Conservation (phyloP, 805 yeast genomes). For the Naumovozyma castellii region DNA sequence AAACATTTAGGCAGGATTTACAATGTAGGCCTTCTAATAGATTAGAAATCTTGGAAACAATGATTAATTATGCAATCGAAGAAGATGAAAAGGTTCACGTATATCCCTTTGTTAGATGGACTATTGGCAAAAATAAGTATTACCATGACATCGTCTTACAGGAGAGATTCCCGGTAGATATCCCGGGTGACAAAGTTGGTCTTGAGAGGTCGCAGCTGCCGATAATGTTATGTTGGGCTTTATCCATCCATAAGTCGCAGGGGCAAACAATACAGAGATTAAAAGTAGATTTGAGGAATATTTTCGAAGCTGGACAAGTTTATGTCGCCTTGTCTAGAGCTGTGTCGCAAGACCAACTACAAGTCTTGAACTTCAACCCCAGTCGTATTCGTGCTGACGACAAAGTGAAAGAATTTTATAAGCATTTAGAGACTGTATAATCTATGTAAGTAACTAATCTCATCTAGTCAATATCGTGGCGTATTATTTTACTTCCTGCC, state of each 20-base stretch:
- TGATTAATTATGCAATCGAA: slow-evolving; percentile 14
- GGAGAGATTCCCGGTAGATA: slow-evolving; percentile 33
- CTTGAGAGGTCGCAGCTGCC: slow-evolving; percentile 53
- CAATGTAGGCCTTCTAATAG: slow-evolving; percentile 14
- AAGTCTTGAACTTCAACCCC: slow-evolving; percentile 56
- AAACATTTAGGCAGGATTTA: slow-evolving; percentile 22
- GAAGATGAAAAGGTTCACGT: slow-evolving; percentile 11
- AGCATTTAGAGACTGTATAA: slow-evolving; percentile 31
- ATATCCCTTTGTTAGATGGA: slow-evolving; percentile 30
- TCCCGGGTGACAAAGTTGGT: slow-evolving; percentile 26
- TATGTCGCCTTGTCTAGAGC: slow-evolving; percentile 80
- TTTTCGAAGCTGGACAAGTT: slow-evolving; percentile 76
- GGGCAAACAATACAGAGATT: slow-evolving; percentile 73
- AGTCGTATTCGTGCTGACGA: slow-evolving; percentile 48
- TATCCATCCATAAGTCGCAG: slow-evolving; percentile 77
- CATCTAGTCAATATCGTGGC: too few relatives aligned
- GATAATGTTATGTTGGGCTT: slow-evolving; percentile 67
- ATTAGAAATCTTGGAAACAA: slow-evolving; percentile 9
- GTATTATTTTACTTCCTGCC: too few relatives aligned
- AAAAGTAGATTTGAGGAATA: slow-evolving; percentile 53
- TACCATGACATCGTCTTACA: slow-evolving; percentile 30
- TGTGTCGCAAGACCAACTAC: slow-evolving; percentile 52
- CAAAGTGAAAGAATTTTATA: slow-evolving; percentile 54
- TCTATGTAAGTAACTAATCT: too few relatives aligned
- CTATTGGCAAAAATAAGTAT: slow-evolving; percentile 19